phyloP scores from a whole-genome alignment of 108 stramenopile species.

The Conticribra guillardii region DNA sequence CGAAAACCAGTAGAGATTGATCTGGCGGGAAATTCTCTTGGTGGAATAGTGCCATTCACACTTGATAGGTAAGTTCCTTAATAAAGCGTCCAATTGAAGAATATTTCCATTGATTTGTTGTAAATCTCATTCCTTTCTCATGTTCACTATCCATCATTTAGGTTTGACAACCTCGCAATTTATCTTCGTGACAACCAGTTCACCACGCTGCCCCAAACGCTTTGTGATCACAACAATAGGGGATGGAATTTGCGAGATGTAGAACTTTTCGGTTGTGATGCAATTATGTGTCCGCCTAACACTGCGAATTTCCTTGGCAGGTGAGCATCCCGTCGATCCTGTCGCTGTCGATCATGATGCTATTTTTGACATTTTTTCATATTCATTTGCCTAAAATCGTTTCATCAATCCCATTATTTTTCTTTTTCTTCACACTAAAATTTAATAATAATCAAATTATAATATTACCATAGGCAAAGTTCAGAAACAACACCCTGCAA shows the following conservation, averaged over 20 bases:
- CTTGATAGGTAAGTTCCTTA: constrained; percentile 48
- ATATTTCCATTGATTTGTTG: background rate
- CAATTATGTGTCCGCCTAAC: constrained; percentile 70
- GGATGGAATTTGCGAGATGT: constrained; percentile 75
- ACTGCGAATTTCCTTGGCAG: constrained; percentile 54
- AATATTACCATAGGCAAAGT: too few species aligned
- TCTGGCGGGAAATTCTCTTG: constrained; percentile 54
- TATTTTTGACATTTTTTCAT: too few species aligned
- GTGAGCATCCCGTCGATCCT: too few species aligned
- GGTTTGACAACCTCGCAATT: constrained; percentile 63
- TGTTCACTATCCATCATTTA: background rate
- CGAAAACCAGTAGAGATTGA: constrained; percentile 49
- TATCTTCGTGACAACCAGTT: constrained; percentile 75
- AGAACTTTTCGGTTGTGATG: constrained; percentile 70
- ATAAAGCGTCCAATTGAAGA: background rate
- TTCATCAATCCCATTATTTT: too few species aligned
- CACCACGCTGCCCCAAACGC: constrained; percentile 41
- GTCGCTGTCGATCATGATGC: too few species aligned
- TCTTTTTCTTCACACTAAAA: too few species aligned
- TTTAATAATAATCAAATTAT: too few species aligned
- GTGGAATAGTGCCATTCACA: constrained; percentile 47
- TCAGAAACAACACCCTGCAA: background rate
- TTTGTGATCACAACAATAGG: constrained; percentile 60
- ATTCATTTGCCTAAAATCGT: too few species aligned
- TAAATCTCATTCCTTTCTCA: too few species aligned